These are phyloP conservation scores for Selaginella tamariscina DNA, from an alignment of 75 land plant species.

Conservation along the genomic window DNA sequence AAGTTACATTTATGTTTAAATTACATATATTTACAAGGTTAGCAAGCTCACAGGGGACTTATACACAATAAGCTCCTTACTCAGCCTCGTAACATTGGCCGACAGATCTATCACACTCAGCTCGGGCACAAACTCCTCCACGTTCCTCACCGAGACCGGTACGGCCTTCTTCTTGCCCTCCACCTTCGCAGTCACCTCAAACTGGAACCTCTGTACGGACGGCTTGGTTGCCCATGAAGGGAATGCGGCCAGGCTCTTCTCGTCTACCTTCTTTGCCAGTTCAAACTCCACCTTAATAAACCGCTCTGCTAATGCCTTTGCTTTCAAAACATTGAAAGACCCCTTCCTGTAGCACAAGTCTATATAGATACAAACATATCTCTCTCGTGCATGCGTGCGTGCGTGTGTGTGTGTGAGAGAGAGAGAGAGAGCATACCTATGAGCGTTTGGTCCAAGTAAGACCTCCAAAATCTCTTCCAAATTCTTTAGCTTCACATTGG, in stretches of 20 bases:
- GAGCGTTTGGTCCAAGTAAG: constrained; percentile 45
- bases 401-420: too few relatives aligned
- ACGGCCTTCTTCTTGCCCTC: constrained; percentile 59
- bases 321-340: constrained; percentile 61
- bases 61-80: too few relatives aligned
- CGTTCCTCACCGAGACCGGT: constrained; percentile 46
- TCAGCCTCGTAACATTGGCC: too few relatives aligned
- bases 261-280: constrained; percentile 48
- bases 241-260: constrained; percentile 15
- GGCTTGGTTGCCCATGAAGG: constrained; percentile 92
- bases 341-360: constrained; percentile 47
- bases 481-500: constrained; percentile 46
- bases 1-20: too few relatives aligned
- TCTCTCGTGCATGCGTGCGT: too few relatives aligned
- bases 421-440: too few relatives aligned
- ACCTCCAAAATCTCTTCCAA: constrained; percentile 48
- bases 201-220: constrained; percentile 40
- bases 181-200: constrained; percentile 73
- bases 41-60: too few relatives aligned
- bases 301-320: constrained; percentile 63
- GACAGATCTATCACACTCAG: too few relatives aligned
- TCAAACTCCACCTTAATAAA: constrained; percentile 68
- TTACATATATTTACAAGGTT: too few relatives aligned
- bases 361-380: too few relatives aligned
- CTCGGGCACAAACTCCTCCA: too few relatives aligned